These are phyloP conservation scores for Phyllosticta capitalensis DNA, from an alignment of 2,329 filamentous ascomycete genomes.

Conservation along the genomic window DNA sequence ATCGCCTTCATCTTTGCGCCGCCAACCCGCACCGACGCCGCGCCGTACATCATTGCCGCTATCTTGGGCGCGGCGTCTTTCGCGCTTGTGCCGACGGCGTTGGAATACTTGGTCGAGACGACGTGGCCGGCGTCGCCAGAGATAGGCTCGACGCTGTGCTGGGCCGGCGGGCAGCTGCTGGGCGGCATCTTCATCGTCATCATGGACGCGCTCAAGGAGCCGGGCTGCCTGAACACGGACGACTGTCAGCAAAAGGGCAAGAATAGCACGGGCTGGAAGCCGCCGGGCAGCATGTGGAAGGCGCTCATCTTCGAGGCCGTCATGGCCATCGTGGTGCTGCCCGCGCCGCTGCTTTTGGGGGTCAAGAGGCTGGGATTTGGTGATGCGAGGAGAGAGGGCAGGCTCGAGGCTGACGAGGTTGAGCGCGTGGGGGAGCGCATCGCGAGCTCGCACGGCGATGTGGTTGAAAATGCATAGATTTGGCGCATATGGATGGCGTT, in stretches of 20 bases:
- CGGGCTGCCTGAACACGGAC: slow-evolving; percentile 17
- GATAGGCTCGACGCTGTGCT: slow-evolving; percentile 72
- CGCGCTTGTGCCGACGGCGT: slow-evolving; percentile 67
- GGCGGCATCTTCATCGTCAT: slow-evolving; percentile 79
- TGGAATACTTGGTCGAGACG: slow-evolving; percentile 82
- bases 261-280: slow-evolving; percentile 26
- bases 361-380: slow-evolving; percentile 49
- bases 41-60: slow-evolving; percentile 66
- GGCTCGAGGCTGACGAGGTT: slow-evolving; percentile 23
- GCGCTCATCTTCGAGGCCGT: slow-evolving; percentile 73
- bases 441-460: not conserved
- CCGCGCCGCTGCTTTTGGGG: slow-evolving; percentile 60
- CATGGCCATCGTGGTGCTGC: slow-evolving; percentile 53
- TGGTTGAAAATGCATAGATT: not conserved
- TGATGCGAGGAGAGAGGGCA: slow-evolving; percentile 16
- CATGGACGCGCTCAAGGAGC: slow-evolving; percentile 61
- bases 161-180: slow-evolving; percentile 76
- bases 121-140: slow-evolving; percentile 82
- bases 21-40: slow-evolving; percentile 47
- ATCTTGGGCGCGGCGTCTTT: slow-evolving; percentile 74
- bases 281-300: slow-evolving; percentile 62
- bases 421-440: slow-evolving; percentile 12
- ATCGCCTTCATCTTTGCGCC: slow-evolving; percentile 77
- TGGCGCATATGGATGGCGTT: not conserved
- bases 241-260: slow-evolving; percentile 18